phyloP scores from a whole-genome alignment of 148 eudicot species.

The Diospyros kaki region DNA sequence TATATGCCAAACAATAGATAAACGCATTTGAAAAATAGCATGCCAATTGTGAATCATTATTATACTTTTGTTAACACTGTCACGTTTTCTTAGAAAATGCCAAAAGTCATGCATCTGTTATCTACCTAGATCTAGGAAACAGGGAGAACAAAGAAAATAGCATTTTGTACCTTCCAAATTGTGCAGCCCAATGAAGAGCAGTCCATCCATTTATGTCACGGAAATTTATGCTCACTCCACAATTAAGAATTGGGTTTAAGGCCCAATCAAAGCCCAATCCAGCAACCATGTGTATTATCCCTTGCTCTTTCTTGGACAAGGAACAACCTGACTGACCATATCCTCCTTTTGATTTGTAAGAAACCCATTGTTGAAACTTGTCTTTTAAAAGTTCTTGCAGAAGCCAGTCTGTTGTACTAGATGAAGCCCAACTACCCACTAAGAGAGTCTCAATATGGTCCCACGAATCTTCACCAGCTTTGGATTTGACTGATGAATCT shows the following conservation, averaged over 20 bases:
- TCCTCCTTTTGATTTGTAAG: constrained; percentile 31
- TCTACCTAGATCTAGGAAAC: background rate
- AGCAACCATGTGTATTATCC: constrained; percentile 86
- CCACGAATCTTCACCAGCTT: constrained; percentile 54
- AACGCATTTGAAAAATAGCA: too few species aligned
- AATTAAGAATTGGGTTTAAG: constrained; percentile 56
- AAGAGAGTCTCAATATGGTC: constrained; percentile 56
- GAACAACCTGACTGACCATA: constrained; percentile 25
- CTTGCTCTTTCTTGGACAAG: constrained; percentile 87
- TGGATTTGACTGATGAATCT: constrained; percentile 29
- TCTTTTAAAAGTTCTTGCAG: constrained; percentile 78
- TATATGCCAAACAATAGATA: too few species aligned
- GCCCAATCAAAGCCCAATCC: constrained; percentile 96
- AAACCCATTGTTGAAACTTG: constrained; percentile 77
- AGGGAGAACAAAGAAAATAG: background rate
- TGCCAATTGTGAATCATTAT: too few species aligned
- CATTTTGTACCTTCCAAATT: constrained; percentile 71
- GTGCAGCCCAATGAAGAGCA: constrained; percentile 99
- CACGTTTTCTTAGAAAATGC: background rate
- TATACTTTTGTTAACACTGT: too few species aligned
- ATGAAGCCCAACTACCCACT: constrained; percentile 49
- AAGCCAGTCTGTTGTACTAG: constrained; percentile 65
- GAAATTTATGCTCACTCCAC: constrained; percentile 79
- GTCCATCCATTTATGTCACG: constrained; percentile 97
- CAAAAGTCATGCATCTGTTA: background rate